Evolutionary conservation across 306 rosid species (phyloP), one percentile per base, ranked within the genome.

Genomic region (Urtica urens): DNA sequence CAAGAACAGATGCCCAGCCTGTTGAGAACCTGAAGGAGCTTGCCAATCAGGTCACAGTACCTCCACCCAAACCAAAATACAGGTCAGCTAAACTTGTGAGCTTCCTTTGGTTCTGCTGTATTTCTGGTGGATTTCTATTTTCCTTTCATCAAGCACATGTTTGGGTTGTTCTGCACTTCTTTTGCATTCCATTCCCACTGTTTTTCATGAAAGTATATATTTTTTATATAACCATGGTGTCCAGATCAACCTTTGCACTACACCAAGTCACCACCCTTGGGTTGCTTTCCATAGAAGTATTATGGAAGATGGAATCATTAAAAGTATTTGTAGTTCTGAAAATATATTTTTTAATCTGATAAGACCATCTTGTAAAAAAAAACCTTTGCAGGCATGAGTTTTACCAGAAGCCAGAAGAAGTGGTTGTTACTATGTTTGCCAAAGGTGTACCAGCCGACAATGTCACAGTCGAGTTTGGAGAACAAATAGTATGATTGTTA

Each of bases 391-490:
- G 96, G 76, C 85, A 87, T 50, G 96, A 73, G 63, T 71, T 51
- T 74, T 87, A 66, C 74, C 96, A 87, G 79, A 80, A 67, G 71
- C 67, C 72, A 29, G 82, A 80, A 16, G 83, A 78, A 70, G 79
- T 60, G 69, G 94, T 87, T 13, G 68, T 83, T 49, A 80, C 96
- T 16, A 60, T 87, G 64, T 80, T 87, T 53, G 96, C 96, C 0
- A 87, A 83, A 77, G 77, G 84, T 46, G 33, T 87, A 49, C 78
- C 78, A 23, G 70, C 70, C 54, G 53, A 76, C 47, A 64, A 59
- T 67, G 62, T 83, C 39, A 18, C 62, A 47, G 68, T 83, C 10
- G 79, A 83, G 9, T 87, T 78, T 41, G 96, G 96, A 34, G 93
- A 73, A 70, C 96, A 87, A 80, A 87, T 78, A 37, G 96, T 87